Evolutionary conservation across 164 flowering plant genomes (phyloP), one percentile per base, ranked within the genome.

Genomic region (Nelumbo lutea): DNA sequence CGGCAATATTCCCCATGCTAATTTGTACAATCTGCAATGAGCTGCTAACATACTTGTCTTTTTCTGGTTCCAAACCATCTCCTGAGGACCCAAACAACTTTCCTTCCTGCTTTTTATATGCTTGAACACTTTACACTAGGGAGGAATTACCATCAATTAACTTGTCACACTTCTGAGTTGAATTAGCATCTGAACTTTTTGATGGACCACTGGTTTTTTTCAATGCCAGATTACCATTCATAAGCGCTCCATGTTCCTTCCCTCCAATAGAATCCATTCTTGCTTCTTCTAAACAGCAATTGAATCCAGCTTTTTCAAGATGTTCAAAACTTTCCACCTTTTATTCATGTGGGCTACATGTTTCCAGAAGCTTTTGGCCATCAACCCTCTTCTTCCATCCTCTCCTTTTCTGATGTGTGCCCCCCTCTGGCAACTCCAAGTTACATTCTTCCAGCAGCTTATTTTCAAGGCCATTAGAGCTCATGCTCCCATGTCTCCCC

Each of bases 141-240:
- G 6, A 56, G 38, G 9, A 11, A 46, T 68, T 48, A 42, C 14
- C 56, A 41, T 3, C 64, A 65, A 9, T 1, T 5, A n/a, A 27
- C 3, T 9, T 15, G 45, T 66, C 71, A 13, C 59, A n/a, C 42
- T 62, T 64, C 58, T 39, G 45, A 10, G 62, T 67, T 13, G 69
- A 59, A 71, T 55, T 59, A 43, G 43, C 7, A 48, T 6, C 27
- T 27, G 27, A 45, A 65, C 45, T 13, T 4, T 51, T 14, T n/a
- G 45, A 47, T 5, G 3, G 59, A 62, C 14, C 53, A 11, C 66
- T 62, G 15, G 42, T n/a, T 39, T 62, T 44, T 14, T 11, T 62
- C 11, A 43, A 5, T 3, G 13, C 57, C 62, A 53, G 61, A 39
- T 45, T 45, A 14, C 44, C 56, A 58, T 11, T 2, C 44, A 42